Evolutionary conservation across 2,329 filamentous ascomycete genomes (phyloP).

Genomic region (Basipetospora chlamydospora): DNA sequence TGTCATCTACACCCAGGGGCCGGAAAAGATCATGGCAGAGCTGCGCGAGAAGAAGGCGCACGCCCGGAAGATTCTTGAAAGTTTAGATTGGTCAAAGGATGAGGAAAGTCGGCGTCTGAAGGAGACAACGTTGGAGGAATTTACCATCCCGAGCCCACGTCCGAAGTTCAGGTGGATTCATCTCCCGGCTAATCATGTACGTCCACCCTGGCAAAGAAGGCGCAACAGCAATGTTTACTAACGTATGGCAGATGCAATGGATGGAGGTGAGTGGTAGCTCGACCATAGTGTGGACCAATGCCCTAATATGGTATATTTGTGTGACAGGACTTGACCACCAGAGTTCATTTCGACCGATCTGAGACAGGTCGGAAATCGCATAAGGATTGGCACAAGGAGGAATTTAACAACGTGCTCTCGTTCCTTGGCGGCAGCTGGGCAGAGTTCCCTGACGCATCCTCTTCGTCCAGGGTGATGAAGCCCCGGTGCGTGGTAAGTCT

Average conservation of each 20-base stretch:
- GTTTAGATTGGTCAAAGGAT: too few species aligned
- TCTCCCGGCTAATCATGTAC: conserved; percentile 2
- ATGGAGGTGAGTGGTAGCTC: not conserved
- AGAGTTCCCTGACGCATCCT: conserved; percentile 2
- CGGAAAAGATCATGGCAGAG: too few species aligned
- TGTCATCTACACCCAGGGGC: too few species aligned
- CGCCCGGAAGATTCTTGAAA: too few species aligned
- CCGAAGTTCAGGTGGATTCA: conserved; percentile 4
- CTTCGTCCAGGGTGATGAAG: conserved; percentile 1
- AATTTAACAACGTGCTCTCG: not conserved
- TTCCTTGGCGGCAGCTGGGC: conserved; percentile 1
- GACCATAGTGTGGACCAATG: too few species aligned
- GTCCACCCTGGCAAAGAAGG: not conserved
- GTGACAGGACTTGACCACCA: not conserved
- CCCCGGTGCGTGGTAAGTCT: not conserved
- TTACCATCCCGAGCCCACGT: too few species aligned
- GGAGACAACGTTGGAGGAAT: too few species aligned
- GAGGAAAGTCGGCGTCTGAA: too few species aligned
- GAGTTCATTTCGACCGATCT: not conserved
- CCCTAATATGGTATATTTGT: too few species aligned
- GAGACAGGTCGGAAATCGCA: not conserved
- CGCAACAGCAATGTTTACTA: not conserved
- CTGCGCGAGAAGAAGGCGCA: too few species aligned
- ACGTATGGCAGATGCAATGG: not conserved
- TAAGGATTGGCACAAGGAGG: not conserved